phyloP scores from a whole-genome alignment of 805 yeast genomes.

The Schwanniomyces yamadae region DNA sequence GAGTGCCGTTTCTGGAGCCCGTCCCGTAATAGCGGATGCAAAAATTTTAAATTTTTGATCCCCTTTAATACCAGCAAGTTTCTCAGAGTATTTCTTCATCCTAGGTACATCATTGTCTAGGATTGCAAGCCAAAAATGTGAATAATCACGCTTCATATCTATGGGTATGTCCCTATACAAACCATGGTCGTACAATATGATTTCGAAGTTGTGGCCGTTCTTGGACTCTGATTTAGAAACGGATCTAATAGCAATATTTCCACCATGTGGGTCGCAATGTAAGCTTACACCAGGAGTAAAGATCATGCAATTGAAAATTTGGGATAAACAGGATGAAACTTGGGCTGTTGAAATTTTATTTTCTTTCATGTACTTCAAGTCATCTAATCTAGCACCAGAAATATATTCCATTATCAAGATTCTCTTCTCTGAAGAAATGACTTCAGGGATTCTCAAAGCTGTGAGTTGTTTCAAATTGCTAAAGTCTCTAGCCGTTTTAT shows the following conservation, averaged over 20 bases:
- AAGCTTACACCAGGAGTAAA: conserved; percentile 88
- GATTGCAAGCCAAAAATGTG: conserved; percentile 89
- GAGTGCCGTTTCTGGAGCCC: conserved; percentile 78
- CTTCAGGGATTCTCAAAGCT: conserved; percentile 76
- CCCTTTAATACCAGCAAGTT: conserved; percentile 74
- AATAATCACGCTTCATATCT: conserved; percentile 74
- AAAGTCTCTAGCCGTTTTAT: conserved; percentile 68
- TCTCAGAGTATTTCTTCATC: conserved; percentile 73
- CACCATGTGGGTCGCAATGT: conserved; percentile 99
- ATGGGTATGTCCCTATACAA: conserved; percentile 81
- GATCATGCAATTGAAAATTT: conserved; percentile 91
- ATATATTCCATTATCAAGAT: conserved; percentile 86
- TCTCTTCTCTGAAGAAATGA: conserved; percentile 63
- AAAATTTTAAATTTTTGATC: conserved; percentile 75
- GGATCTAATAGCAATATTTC: conserved; percentile 80
- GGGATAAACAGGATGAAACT: conserved; percentile 83
- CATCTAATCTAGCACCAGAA: conserved; percentile 80
- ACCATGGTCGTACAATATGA: conserved; percentile 92
- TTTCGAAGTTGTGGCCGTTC: conserved; percentile 77
- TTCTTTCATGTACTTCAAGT: conserved; percentile 58
- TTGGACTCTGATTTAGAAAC: conserved; percentile 14
- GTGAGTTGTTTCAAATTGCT: conserved; percentile 54
- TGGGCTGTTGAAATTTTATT: conserved; percentile 70
- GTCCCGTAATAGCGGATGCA: conserved; percentile 92
- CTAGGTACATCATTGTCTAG: conserved; percentile 63